Base-by-base conservation (phyloP, 257 asterid genomes). In the Striga asiatica region DNA sequence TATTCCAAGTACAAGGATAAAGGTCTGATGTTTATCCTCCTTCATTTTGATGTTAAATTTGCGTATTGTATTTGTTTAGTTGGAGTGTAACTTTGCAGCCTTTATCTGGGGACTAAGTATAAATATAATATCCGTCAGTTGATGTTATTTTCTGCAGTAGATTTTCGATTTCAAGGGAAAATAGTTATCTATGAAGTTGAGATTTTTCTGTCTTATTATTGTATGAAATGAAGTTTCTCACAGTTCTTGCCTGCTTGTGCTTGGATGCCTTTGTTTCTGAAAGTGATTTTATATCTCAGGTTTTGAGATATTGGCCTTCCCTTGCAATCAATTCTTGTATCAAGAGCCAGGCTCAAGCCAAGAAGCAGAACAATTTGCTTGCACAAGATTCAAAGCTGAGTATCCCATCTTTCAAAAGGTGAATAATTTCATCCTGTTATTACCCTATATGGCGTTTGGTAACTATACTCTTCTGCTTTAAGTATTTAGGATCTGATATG, bases 381-480 rank as follows among this genome's bases (percentile, higher is more conserved):
- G 97, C 71, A 73, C 81, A 5, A 73, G 91, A 72, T 89, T 77
- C 74, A 85, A 75, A 57, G 95, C 94, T 27, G 91, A 85, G 74
- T 89, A 79, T 61, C 95, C 97, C 62, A 83, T 85, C 61, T 83
- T 85, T 72, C 82, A 74, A 48, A 89, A 89, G 89, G 97, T 85
- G 54, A 58, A 54, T 14, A 2, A 22, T 32, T 47, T 48, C 39
- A 31, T 61, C 41, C 48, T 14, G 37, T 66, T 58, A 22, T 50
- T 2, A 29, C 2, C 3, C 3, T 13, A 0, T 22, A 29, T 48
- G 45, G 48, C 22, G 21, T 31, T 37, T 64, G 38, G 8, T 39
- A 13, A 12, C 18, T 8, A 23, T 64, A 20, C 54, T 39, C 13
- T 35, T 10, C 32, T 8, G n/a, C n/a, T 23, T n/a, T 8, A 28